These are phyloP conservation scores for Drechslerella dactyloides DNA, from an alignment of 2,329 filamentous ascomycete species.

Conservation along the genomic window DNA sequence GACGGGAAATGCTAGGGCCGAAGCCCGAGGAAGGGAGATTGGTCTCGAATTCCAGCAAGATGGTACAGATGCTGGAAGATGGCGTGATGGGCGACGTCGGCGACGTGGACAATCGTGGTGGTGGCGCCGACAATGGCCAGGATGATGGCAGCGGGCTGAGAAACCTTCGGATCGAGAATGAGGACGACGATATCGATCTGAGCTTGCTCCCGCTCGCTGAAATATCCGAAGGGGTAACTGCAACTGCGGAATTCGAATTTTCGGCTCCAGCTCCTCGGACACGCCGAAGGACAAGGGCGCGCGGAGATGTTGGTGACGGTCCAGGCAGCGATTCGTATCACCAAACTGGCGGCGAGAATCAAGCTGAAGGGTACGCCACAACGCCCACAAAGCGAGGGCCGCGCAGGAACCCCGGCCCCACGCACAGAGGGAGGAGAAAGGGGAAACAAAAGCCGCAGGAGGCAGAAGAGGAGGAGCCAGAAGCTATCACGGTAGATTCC, in stretches of 20 bases:
- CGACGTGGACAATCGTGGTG: conserved; percentile 53
- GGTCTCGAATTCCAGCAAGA: conserved; percentile 48
- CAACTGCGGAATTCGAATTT: conserved; percentile 14
- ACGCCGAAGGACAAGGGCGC: conserved; percentile 35
- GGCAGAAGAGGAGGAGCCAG: not conserved
- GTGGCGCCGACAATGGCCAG: conserved; percentile 45
- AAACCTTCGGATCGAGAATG: conserved; percentile 45
- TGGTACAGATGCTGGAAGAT: conserved; percentile 36
- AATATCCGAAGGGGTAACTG: conserved; percentile 1
- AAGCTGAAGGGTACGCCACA: conserved; percentile 48
- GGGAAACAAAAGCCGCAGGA: conserved; percentile 5
- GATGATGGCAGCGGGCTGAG: conserved; percentile 49
- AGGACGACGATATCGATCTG: conserved; percentile 46
- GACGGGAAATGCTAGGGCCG: conserved; percentile 73
- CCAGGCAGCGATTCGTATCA: conserved; percentile 14
- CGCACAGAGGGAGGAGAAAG: conserved; percentile 24
- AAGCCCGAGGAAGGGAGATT: conserved; percentile 59
- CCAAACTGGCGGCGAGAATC: conserved; percentile 33
- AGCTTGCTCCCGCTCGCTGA: conserved; percentile 30
- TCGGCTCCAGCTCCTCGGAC: conserved; percentile 44
- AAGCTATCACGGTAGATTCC: conserved; percentile 35
- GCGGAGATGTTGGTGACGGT: conserved; percentile 19
- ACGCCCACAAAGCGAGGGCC: conserved; percentile 36
- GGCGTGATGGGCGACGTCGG: conserved; percentile 52
- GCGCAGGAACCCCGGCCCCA: conserved; percentile 25